Percentiles rank a stretch among this genome's conserved stretches.
Evolutionary conservation across 306 rosid species (phyloP).

Genomic region (Trifolium pratense): DNA sequence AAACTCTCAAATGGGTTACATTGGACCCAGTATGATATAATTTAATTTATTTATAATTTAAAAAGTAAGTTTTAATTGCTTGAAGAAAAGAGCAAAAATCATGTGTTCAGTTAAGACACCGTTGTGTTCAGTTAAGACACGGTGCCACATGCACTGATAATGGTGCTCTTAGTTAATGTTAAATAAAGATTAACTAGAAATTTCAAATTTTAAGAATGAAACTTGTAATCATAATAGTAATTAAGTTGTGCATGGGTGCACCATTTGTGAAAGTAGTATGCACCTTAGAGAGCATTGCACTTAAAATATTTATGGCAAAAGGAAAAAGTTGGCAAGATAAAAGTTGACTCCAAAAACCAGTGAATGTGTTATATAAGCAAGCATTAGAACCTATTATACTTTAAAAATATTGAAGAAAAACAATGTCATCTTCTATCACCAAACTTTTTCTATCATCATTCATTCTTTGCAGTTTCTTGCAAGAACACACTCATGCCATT

Average conservation of each 20-base stretch:
- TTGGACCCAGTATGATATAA: too few relatives aligned
- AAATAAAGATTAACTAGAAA: not conserved
- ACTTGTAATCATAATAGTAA: not conserved
- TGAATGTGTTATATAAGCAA: not conserved
- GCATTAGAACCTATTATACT: not conserved
- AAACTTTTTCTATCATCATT: constrained; percentile 34
- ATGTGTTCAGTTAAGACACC: too few relatives aligned
- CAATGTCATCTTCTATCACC: constrained; percentile 4
- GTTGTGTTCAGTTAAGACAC: too few relatives aligned
- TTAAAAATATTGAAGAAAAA: constrained; percentile 5
- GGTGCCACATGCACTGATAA: too few relatives aligned
- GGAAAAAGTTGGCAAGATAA: not conserved
- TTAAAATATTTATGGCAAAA: not conserved
- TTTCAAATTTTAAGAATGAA: not conserved
- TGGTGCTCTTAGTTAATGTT: too few relatives aligned
- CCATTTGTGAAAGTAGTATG: not conserved
- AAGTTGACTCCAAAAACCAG: not conserved
- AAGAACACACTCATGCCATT: constrained; percentile 32
- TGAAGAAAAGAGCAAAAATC: too few relatives aligned
- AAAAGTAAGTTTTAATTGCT: too few relatives aligned
- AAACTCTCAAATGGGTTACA: too few relatives aligned
- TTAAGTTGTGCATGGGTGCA: not conserved
- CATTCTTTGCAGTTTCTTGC: constrained; percentile 32
- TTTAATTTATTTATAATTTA: too few relatives aligned
- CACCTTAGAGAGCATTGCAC: not conserved